A percentile compares a stretch with the other conserved stretches of the same genome.
Conservation (phyloP, 768 basidiomycete genomes). For the Suillus discolor region DNA sequence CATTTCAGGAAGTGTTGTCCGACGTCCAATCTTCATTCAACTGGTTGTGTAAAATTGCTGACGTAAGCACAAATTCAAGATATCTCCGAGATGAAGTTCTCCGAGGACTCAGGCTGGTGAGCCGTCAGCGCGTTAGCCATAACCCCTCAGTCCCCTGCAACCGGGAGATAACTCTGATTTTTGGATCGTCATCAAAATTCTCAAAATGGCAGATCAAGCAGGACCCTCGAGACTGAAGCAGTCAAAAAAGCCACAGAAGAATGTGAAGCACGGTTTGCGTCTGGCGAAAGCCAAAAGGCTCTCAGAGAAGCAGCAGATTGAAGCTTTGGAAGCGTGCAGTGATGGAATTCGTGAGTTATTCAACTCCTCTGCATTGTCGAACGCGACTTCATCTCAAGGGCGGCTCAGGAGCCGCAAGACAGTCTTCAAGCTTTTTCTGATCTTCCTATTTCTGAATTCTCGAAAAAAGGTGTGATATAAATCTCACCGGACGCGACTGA, state of each 20-base stretch:
- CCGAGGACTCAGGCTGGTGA: background rate
- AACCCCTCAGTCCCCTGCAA: background rate
- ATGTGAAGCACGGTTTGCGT: conserved; percentile 14
- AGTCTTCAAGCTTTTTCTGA: conserved; percentile 62
- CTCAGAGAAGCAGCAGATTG: conserved; percentile 51
- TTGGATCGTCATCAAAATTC: conserved; percentile 6
- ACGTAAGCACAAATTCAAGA: background rate
- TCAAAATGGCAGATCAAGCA: conserved; percentile 21
- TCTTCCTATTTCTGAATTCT: conserved; percentile 76
- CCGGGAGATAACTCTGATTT: background rate
- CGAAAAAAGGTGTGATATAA: conserved; percentile 63
- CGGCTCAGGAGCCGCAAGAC: conserved; percentile 49
- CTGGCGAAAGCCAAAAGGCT: conserved; percentile 42
- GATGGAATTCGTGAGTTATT: conserved; percentile 49
- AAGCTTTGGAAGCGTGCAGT: conserved; percentile 51
- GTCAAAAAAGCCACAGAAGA: conserved; percentile 15
- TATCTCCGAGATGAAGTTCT: background rate
- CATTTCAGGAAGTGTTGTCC: background rate
- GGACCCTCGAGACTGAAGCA: conserved; percentile 23
- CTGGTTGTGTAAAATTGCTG: background rate
- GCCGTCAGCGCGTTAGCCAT: background rate
- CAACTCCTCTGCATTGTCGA: background rate
- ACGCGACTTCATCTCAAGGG: conserved; percentile 12
- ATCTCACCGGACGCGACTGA: background rate
- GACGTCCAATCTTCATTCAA: background rate